Evolutionary conservation across 1,284 basidiomycete genomes (phyloP).

Genomic region (Mycena sp.): DNA sequence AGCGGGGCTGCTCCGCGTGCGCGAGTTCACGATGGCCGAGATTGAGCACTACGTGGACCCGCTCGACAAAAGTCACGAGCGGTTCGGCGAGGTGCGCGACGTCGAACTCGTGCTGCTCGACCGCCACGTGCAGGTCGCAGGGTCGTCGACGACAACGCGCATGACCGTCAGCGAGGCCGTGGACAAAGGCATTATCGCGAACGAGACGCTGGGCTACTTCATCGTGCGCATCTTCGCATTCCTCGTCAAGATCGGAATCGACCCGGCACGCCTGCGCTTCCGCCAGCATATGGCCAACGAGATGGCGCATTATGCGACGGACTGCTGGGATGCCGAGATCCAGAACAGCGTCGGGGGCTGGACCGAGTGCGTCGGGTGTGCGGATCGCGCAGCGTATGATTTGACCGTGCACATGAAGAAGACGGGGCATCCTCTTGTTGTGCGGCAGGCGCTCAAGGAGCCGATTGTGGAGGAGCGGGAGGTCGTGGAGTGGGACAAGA

Average conservation of each 20-base stretch:
- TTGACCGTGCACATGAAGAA: conserved; percentile 67
- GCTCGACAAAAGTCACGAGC: conserved; percentile 87
- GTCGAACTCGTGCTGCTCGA: conserved; percentile 84
- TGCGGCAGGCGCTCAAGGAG: conserved; percentile 87
- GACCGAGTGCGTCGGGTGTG: conserved; percentile 99
- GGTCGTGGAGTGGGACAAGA: conserved; percentile 87
- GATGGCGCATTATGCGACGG: conserved; percentile 97
- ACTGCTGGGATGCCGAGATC: conserved; percentile 99
- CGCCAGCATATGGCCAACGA: conserved; percentile 89
- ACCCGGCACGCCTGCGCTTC: conserved; percentile 89
- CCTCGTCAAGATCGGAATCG: conserved; percentile 92
- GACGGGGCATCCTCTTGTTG: conserved; percentile 81
- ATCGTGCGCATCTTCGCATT: conserved; percentile 93
- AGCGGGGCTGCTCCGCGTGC: conserved; percentile 94
- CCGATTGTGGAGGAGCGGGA: conserved; percentile 77
- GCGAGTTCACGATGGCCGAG: conserved; percentile 99
- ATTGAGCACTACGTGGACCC: conserved; percentile 99
- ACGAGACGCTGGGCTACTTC: conserved; percentile 98
- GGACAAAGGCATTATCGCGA: conserved; percentile 87
- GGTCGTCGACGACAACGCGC: conserved; percentile 71
- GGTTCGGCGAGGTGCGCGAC: conserved; percentile 86
- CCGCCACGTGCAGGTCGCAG: conserved; percentile 84
- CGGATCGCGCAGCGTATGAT: conserved; percentile 97
- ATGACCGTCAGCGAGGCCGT: conserved; percentile 94
- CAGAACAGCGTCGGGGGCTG: conserved; percentile 90